These are phyloP conservation scores for Petunia hybrid DNA, from an alignment of 305 asterid species.

Conservation along the genomic window DNA sequence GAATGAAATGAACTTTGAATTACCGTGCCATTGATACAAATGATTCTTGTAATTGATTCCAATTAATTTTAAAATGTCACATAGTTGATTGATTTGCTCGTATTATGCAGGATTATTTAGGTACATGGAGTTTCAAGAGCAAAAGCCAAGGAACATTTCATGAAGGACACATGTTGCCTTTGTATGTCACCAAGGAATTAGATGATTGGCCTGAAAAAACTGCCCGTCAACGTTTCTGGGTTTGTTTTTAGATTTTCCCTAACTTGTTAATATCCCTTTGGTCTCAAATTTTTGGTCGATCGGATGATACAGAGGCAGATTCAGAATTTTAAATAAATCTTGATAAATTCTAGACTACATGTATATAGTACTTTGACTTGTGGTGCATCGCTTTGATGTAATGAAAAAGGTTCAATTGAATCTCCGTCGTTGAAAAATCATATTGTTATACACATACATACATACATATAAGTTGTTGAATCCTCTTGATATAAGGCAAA, in stretches of 20 bases:
- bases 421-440: too few species aligned
- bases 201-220: conserved; percentile 93
- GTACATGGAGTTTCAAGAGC: conserved; percentile 92
- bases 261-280: background rate
- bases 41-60: background rate
- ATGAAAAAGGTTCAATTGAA: too few species aligned
- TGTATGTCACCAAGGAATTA: conserved; percentile 74
- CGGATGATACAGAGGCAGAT: background rate
- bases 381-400: too few species aligned
- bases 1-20: background rate
- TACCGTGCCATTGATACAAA: background rate
- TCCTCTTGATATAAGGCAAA: background rate
- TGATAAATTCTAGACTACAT: too few species aligned
- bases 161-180: conserved; percentile 86
- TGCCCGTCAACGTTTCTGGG: conserved; percentile 63
- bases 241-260: conserved; percentile 40
- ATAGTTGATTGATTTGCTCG: background rate
- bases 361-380: too few species aligned
- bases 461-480: background rate
- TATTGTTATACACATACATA: too few species aligned
- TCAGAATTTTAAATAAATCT: background rate
- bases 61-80: background rate
- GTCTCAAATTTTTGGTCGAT: background rate
- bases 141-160: conserved; percentile 84
- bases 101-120: conserved; percentile 68